Percentiles rank a stretch among this genome's conserved stretches.
Conservation (phyloP, 1,284 basidiomycete genomes). For the Puccinia polysora region DNA sequence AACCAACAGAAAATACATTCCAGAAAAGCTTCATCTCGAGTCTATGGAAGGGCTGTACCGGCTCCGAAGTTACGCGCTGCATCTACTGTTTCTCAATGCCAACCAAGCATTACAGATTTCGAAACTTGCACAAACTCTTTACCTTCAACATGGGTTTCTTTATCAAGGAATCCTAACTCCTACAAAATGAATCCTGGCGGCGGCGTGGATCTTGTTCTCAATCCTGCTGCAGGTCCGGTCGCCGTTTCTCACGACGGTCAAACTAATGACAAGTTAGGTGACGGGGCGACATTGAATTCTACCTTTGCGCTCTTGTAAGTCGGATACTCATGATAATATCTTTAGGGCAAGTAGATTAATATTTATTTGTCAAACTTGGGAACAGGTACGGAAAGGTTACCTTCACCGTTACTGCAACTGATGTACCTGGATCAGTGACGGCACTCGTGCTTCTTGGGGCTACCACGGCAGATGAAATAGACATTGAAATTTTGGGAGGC, state of each 20-base stretch:
- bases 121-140: too few species aligned
- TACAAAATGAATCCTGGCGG: slow-evolving; percentile 16
- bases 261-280: slow-evolving; percentile 23
- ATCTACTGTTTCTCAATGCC: too few species aligned
- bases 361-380: background rate
- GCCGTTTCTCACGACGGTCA: slow-evolving; percentile 6
- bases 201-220: slow-evolving; percentile 27
- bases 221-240: slow-evolving; percentile 25
- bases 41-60: too few species aligned
- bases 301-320: slow-evolving; percentile 29
- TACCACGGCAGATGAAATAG: slow-evolving; percentile 40
- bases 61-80: too few species aligned
- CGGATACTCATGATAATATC: background rate
- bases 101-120: too few species aligned
- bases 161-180: slow-evolving; percentile 14
- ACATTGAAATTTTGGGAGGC: slow-evolving; percentile 39
- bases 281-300: slow-evolving; percentile 25
- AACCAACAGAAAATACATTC: too few species aligned
- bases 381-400: slow-evolving; percentile 39
- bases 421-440: slow-evolving; percentile 29
- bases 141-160: slow-evolving; percentile 10
- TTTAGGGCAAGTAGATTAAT: too few species aligned
- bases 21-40: too few species aligned
- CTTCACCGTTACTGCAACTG: slow-evolving; percentile 13
- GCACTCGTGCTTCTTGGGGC: slow-evolving; percentile 33